Conservation (phyloP, 2,329 filamentous ascomycete genomes). For the Pseudogymnoascus sp. region DNA sequence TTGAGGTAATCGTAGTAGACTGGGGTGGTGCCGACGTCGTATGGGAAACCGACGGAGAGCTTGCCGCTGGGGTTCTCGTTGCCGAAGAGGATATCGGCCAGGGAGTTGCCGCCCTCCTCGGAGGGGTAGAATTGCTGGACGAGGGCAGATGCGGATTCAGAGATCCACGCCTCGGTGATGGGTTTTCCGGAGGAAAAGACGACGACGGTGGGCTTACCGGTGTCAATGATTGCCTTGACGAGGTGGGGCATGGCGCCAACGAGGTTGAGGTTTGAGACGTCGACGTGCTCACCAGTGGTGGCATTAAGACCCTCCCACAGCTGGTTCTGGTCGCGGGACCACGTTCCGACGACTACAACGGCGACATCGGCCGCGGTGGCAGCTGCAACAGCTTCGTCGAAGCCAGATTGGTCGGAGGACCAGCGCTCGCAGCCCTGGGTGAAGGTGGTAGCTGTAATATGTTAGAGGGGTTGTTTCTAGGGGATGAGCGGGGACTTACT, state of each 20-base stretch:
- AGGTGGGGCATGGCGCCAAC: slow-evolving; percentile 63
- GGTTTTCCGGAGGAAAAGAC: slow-evolving; percentile 77
- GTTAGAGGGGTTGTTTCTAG: neutral
- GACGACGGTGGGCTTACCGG: slow-evolving; percentile 67
- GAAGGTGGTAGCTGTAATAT: slow-evolving; percentile 44
- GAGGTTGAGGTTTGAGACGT: slow-evolving; percentile 53
- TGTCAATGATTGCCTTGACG: slow-evolving; percentile 58
- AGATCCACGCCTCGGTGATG: slow-evolving; percentile 65
- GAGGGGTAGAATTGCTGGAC: slow-evolving; percentile 70
- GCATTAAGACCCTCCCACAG: slow-evolving; percentile 64
- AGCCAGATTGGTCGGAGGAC: slow-evolving; percentile 61
- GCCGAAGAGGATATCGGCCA: slow-evolving; percentile 73
- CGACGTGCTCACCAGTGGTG: slow-evolving; percentile 68
- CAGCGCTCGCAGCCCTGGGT: slow-evolving; percentile 64
- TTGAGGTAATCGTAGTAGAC: slow-evolving; percentile 68
- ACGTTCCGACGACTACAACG: slow-evolving; percentile 66
- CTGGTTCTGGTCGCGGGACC: slow-evolving; percentile 64
- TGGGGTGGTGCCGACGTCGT: slow-evolving; percentile 57
- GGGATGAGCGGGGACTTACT: slow-evolving; percentile 21
- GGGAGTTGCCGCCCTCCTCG: slow-evolving; percentile 73
- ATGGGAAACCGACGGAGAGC: slow-evolving; percentile 64
- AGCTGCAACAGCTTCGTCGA: slow-evolving; percentile 55
- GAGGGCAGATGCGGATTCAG: slow-evolving; percentile 53
- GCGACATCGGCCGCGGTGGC: slow-evolving; percentile 62
- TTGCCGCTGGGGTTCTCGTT: slow-evolving; percentile 60